phyloP scores from a whole-genome alignment of 495 filamentous ascomycete species.

The Aspergillus heteromorphus region DNA sequence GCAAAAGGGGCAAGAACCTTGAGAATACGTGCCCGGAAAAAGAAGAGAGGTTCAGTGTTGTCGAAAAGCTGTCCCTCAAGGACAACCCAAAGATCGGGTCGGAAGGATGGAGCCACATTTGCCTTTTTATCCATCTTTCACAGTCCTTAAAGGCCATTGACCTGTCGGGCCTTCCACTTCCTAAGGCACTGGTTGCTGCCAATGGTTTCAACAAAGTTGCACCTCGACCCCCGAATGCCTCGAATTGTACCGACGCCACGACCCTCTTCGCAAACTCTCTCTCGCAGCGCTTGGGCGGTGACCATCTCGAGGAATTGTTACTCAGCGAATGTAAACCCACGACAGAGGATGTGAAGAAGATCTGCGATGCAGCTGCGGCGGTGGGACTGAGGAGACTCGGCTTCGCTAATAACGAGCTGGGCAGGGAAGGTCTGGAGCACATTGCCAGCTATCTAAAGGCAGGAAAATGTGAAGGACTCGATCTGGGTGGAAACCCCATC shows the following conservation, averaged over 20 bases:
- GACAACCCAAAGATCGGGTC: slow-evolving; percentile 76
- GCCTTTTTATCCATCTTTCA: slow-evolving; percentile 84
- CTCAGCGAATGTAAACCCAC: slow-evolving; percentile 71
- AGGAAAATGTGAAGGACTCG: slow-evolving; percentile 79
- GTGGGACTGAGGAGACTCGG: slow-evolving; percentile 73
- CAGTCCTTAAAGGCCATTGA: slow-evolving; percentile 81
- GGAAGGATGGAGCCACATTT: slow-evolving; percentile 89
- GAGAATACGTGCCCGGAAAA: slow-evolving; percentile 14
- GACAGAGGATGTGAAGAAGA: slow-evolving; percentile 59
- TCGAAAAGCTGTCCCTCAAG: slow-evolving; percentile 87
- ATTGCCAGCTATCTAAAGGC: slow-evolving; percentile 67
- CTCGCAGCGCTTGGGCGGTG: slow-evolving; percentile 65
- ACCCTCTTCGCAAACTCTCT: slow-evolving; percentile 68
- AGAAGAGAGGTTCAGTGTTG: slow-evolving; percentile 56
- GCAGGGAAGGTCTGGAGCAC: slow-evolving; percentile 65
- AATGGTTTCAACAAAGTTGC: slow-evolving; percentile 12
- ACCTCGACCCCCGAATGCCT: neutral
- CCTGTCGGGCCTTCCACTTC: slow-evolving; percentile 80
- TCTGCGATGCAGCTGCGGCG: slow-evolving; percentile 70
- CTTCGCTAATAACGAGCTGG: slow-evolving; percentile 74
- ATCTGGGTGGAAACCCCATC: slow-evolving; percentile 88
- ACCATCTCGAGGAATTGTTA: slow-evolving; percentile 76
- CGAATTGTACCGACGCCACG: slow-evolving; percentile 39
- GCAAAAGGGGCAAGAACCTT: slow-evolving; percentile 28
- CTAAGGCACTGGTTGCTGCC: slow-evolving; percentile 30